phyloP scores from a whole-genome alignment of 331 rosid genomes.

The Malus hybrid region DNA sequence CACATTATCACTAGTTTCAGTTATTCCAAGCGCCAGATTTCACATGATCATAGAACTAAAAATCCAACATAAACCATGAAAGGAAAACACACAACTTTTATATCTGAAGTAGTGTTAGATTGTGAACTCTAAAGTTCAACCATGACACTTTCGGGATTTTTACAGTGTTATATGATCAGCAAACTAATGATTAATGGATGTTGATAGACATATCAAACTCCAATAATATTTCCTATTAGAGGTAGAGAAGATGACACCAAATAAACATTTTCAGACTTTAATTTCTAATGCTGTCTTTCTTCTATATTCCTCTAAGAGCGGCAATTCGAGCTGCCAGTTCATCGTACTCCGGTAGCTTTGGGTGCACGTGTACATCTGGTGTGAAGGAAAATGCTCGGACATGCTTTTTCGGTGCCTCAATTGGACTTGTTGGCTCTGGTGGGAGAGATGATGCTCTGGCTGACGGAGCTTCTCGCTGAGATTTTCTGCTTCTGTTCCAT shows the following conservation, averaged over 20 bases:
- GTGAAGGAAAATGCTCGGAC: slow-evolving; percentile 30
- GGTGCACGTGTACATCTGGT: slow-evolving; percentile 55
- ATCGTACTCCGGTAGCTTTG: slow-evolving; percentile 77
- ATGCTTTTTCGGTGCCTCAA: slow-evolving; percentile 7
- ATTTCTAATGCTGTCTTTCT: neutral
- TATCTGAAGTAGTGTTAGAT: neutral
- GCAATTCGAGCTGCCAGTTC: slow-evolving; percentile 63
- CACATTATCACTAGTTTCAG: too few species aligned
- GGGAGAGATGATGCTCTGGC: slow-evolving; percentile 42
- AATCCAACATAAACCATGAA: too few species aligned
- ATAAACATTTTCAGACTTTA: neutral
- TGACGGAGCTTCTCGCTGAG: slow-evolving; percentile 4
- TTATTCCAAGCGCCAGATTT: too few species aligned
- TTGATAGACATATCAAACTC: neutral
- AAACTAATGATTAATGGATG: neutral
- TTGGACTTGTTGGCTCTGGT: slow-evolving; percentile 7
- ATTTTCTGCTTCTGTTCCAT: slow-evolving; percentile 8
- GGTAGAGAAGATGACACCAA: neutral
- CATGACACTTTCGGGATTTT: neutral
- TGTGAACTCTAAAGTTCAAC: neutral
- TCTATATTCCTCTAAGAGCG: slow-evolving; percentile 38
- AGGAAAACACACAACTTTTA: neutral
- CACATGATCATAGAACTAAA: too few species aligned
- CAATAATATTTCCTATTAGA: neutral
- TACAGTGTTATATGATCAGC: neutral